A percentile compares a stretch with the other conserved stretches of the same genome.
Evolutionary conservation across 129 eudicot genomes (phyloP).

Genomic region (Centaurea solstitialis): DNA sequence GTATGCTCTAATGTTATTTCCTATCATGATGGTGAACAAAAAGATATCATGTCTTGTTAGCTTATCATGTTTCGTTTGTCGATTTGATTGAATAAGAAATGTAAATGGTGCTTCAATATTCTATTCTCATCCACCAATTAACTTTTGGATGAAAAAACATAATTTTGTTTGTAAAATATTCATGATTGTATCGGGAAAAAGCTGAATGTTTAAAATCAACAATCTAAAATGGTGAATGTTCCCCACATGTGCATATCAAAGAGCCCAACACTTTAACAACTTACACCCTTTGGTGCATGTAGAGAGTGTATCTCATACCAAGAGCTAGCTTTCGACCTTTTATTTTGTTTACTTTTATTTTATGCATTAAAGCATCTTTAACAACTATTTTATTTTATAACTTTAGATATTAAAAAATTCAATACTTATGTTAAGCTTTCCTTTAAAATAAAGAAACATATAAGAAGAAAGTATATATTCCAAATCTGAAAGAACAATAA

Average conservation of each 20-base stretch:
- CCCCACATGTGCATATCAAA: not conserved
- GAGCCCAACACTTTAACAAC: not conserved
- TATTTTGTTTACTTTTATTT: not conserved
- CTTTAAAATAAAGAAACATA: no score
- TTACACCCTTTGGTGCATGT: not conserved
- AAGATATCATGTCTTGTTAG: slow-evolving; percentile 26
- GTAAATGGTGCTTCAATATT: slow-evolving; percentile 14
- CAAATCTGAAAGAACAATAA: no score
- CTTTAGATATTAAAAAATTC: no score
- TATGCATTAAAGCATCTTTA: not conserved
- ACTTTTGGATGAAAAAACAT: not conserved
- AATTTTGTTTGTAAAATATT: slow-evolving; percentile 4
- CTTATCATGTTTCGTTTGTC: slow-evolving; percentile 26
- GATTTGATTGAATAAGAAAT: slow-evolving; percentile 9
- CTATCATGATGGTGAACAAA: slow-evolving; percentile 15
- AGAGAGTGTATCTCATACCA: not conserved
- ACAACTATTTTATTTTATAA: no score
- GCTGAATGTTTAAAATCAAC: not conserved
- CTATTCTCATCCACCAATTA: slow-evolving; percentile 17
- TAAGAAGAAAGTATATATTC: no score
- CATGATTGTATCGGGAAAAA: not conserved
- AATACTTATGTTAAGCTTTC: no score
- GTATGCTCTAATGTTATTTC: not conserved
- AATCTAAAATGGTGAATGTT: not conserved
- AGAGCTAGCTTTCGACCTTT: not conserved